A percentile compares a stretch with the other conserved stretches of the same genome.
These are phyloP conservation scores for Scleroderma bovista DNA, from an alignment of 768 basidiomycete species.

Conservation along the genomic window DNA sequence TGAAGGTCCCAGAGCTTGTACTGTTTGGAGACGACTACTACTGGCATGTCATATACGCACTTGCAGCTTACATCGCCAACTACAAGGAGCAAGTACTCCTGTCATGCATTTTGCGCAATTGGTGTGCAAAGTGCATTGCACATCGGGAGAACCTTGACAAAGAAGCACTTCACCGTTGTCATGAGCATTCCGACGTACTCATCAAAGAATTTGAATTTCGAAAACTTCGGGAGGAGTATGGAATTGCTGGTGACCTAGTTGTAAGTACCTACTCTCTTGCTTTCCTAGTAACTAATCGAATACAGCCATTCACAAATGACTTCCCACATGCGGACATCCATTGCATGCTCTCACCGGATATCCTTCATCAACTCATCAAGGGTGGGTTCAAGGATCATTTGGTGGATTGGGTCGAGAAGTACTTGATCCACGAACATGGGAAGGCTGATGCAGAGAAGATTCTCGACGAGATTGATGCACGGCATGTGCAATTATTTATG, in stretches of 20 bases:
- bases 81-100: constrained; percentile 17
- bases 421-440: background rate
- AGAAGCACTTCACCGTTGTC: constrained; percentile 3
- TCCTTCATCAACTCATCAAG: constrained; percentile 45
- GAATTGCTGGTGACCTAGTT: background rate
- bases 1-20: constrained; percentile 11
- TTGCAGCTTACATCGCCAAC: constrained; percentile 7
- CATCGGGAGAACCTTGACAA: background rate
- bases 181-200: constrained; percentile 15
- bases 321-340: constrained; percentile 29
- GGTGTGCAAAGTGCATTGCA: constrained; percentile 13
- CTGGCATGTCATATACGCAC: constrained; percentile 7
- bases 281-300: background rate
- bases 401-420: constrained; percentile 25
- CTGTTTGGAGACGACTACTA: constrained; percentile 16
- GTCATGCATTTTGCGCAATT: constrained; percentile 9
- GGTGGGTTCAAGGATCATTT: constrained; percentile 41
- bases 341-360: constrained; percentile 29
- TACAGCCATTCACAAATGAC: background rate
- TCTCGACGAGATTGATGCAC: background rate
- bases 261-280: background rate
- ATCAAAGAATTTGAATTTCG: constrained; percentile 4
- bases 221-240: constrained; percentile 19
- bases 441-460: background rate
- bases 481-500: no score